These are phyloP conservation scores for Paraphaeosphaeria sporulosa DNA, from an alignment of 2,329 filamentous ascomycete species.

Conservation along the genomic window DNA sequence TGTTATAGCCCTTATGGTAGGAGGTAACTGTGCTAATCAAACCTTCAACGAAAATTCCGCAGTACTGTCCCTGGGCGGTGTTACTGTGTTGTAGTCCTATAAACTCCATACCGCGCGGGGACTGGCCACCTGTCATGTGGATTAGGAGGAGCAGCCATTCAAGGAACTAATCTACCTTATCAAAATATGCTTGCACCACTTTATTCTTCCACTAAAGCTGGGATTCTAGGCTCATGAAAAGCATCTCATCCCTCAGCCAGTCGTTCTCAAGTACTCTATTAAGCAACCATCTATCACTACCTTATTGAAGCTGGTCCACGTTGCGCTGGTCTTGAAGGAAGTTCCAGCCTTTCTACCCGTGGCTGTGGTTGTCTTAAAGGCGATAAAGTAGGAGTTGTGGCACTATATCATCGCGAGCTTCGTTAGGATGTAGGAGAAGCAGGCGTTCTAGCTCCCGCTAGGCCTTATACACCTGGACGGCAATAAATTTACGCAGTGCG, in stretches of 20 bases:
- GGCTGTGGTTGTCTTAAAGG: not conserved
- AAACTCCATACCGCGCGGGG: not conserved
- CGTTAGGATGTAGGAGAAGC: not conserved
- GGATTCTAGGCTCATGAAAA: too few relatives aligned
- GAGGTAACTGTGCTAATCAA: too few relatives aligned
- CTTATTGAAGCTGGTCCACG: not conserved
- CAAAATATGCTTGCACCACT: not conserved
- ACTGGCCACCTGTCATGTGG: not conserved
- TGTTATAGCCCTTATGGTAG: too few relatives aligned
- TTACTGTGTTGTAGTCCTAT: not conserved
- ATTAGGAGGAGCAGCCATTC: not conserved
- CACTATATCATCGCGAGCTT: not conserved
- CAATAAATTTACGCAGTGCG: too few relatives aligned
- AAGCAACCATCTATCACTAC: not conserved
- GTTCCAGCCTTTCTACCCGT: not conserved
- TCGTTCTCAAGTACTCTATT: too few relatives aligned
- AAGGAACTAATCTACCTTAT: not conserved
- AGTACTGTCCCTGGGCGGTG: not conserved
- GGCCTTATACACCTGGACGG: too few relatives aligned
- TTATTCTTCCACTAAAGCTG: not conserved
- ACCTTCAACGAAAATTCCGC: conserved; percentile 17
- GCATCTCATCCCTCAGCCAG: not conserved
- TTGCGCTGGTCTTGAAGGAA: not conserved
- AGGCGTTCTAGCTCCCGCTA: too few relatives aligned
- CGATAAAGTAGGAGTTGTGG: not conserved